Evolutionary conservation across 2,329 filamentous ascomycete genomes (phyloP).

Genomic region (Clonostachys solani): DNA sequence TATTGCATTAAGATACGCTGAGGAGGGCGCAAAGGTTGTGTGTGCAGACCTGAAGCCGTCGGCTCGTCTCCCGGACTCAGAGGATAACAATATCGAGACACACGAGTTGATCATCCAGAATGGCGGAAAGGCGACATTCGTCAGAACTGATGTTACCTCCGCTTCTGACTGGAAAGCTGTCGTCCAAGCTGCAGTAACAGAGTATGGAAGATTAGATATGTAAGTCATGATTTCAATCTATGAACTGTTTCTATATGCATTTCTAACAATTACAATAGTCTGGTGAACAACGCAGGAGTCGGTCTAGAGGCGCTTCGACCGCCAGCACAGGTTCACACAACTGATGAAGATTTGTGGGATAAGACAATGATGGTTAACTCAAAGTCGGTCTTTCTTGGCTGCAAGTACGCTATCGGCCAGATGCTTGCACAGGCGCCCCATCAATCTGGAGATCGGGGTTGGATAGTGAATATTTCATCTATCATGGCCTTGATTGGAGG

Average conservation of each 20-base stretch:
- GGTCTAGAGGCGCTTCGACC: constrained; percentile 24
- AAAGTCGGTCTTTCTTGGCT: constrained; percentile 30
- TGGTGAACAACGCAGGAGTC: constrained; percentile 35
- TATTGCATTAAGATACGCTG: not conserved
- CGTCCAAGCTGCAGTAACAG: not conserved
- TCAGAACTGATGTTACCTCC: constrained; percentile 1
- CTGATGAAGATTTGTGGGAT: constrained; percentile 39
- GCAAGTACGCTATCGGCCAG: constrained; percentile 39
- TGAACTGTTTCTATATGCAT: not conserved
- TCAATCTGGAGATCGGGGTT: constrained; percentile 33
- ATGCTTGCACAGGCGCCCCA: constrained; percentile 42
- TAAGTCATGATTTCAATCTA: not conserved
- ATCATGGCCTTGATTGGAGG: constrained; percentile 32
- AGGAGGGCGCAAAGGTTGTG: not conserved
- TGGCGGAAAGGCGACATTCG: not conserved
- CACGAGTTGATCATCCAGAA: constrained; percentile 1
- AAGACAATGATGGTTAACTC: constrained; percentile 27
- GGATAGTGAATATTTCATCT: constrained; percentile 44
- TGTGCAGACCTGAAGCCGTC: not conserved
- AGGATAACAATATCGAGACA: not conserved
- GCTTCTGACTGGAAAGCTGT: not conserved
- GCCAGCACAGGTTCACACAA: constrained; percentile 36
- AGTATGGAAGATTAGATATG: constrained; percentile 1
- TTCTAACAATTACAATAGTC: not conserved
- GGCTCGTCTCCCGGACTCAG: not conserved